Conservation (phyloP, 2,329 filamentous ascomycete species). For the Didymosphaeria variabile region DNA sequence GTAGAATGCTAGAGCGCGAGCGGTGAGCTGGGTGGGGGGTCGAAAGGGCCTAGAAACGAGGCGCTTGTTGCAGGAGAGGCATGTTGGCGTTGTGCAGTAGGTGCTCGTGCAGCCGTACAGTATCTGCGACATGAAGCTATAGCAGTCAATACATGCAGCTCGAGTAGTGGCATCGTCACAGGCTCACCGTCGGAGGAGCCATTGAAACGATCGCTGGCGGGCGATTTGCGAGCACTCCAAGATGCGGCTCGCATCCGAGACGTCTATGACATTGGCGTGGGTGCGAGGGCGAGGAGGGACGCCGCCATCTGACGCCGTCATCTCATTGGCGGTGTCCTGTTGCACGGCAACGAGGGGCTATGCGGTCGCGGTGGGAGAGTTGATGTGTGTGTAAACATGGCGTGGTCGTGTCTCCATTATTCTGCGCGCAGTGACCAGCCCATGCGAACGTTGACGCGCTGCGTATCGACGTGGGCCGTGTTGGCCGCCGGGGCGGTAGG, state of each 20-base stretch:
- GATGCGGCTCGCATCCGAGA: slow-evolving; percentile 38
- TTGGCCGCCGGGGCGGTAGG: neutral
- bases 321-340: neutral
- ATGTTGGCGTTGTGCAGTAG: slow-evolving; percentile 77
- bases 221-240: slow-evolving; percentile 41
- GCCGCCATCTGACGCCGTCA: neutral
- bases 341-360: neutral
- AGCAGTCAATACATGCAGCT: slow-evolving; percentile 15
- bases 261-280: slow-evolving; percentile 26
- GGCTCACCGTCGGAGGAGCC: slow-evolving; percentile 40
- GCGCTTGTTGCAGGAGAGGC: slow-evolving; percentile 79
- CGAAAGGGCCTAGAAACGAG: slow-evolving; percentile 74
- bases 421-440: neutral
- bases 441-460: neutral
- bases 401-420: neutral
- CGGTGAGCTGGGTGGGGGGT: slow-evolving; percentile 82
- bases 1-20: slow-evolving; percentile 80
- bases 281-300: too few species aligned
- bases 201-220: slow-evolving; percentile 42
- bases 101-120: slow-evolving; percentile 77
- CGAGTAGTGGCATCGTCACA: slow-evolving; percentile 2
- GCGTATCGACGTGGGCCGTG: neutral
- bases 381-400: neutral
- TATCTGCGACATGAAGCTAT: slow-evolving; percentile 82
- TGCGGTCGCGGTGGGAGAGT: neutral